Base-by-base conservation (phyloP, 768 basidiomycete species). In the Xerocomus spinulosus region DNA sequence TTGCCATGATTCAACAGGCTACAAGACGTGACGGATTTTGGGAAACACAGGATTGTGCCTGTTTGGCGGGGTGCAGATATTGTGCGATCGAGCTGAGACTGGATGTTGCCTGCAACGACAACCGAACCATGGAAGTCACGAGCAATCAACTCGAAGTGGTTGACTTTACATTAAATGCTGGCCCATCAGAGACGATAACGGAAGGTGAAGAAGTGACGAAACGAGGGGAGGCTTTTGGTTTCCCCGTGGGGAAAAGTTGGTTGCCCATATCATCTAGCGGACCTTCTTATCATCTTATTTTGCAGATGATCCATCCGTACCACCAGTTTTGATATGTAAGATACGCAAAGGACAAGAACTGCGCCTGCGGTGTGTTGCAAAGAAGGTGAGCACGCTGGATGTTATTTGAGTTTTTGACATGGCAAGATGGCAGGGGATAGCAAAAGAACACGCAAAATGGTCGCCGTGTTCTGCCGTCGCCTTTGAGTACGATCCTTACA, bases 391-490 rank as follows among this genome's bases (percentile, higher is more conserved):
- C 53, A 9, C 25, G 18, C 48, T 28, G 36, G 36, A 44, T 23
- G 53, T 17, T 28, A 15, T 18, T 6, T 20, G 26, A 25, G 24
- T 43, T 25, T 29, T 38, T 30, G 20, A 48, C 49, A 38, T 34
- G 44, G 28, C 18, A 26, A 13, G 18, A 18, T 36, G 29, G n/a
- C 59, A 97, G 95, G 95, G 95, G 34, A 85, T 96, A 50, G 92
- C 95, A 4, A 97, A 97, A 73, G 92, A 96, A 65, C 96, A 99
- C 63, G 93, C 96, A 12, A 99, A 99, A 70, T 99, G 95, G 92
- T 95, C 92, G 0, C 95, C 96, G 12, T 89, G 93, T 51, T 88
- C 92, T 2, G 92, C 96, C 8, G 85, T 99, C 15, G 82, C 85
- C 8, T 98, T 95, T 55, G 96, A 99, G 71, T 99, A 99, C 54